These are phyloP conservation scores for Nothopassalora personata DNA, from an alignment of 2,329 filamentous ascomycete species.

Conservation along the genomic window DNA sequence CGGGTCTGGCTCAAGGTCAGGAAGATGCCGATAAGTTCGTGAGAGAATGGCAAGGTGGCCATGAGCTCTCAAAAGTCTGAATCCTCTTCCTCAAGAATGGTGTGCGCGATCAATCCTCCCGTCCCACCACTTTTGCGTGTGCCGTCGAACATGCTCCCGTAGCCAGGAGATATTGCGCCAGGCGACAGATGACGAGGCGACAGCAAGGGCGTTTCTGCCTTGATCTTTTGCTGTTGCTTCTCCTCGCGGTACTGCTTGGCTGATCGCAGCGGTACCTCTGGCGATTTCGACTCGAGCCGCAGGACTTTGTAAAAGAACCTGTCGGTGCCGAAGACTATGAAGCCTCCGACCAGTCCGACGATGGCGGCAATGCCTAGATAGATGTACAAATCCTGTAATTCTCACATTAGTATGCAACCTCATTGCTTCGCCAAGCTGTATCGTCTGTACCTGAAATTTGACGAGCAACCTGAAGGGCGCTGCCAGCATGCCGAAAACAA, in stretches of 20 bases:
- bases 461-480: conserved; percentile 49
- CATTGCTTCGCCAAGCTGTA: background rate
- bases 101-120: conserved; percentile 56
- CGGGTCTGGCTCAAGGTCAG: conserved; percentile 48
- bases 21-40: background rate
- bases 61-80: conserved; percentile 38
- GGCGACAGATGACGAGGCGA: conserved; percentile 14
- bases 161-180: conserved; percentile 15
- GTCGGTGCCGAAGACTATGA: conserved; percentile 55
- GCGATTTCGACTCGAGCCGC: conserved; percentile 17
- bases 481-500: conserved; percentile 37
- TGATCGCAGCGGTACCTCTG: conserved; percentile 15
- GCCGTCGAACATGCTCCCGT: conserved; percentile 27
- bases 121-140: conserved; percentile 37
- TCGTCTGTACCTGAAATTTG: conserved; percentile 49
- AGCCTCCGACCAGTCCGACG: conserved; percentile 60
- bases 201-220: conserved; percentile 11
- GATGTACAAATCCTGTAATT: conserved; percentile 45
- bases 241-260: conserved; percentile 32
- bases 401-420: conserved; percentile 19
- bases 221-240: conserved; percentile 23
- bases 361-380: conserved; percentile 62
- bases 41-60: background rate
- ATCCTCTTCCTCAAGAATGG: conserved; percentile 68
- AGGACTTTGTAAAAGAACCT: conserved; percentile 33